Base-by-base conservation (phyloP, 2,329 filamentous ascomycete genomes). In the Aspergillus sp. region DNA sequence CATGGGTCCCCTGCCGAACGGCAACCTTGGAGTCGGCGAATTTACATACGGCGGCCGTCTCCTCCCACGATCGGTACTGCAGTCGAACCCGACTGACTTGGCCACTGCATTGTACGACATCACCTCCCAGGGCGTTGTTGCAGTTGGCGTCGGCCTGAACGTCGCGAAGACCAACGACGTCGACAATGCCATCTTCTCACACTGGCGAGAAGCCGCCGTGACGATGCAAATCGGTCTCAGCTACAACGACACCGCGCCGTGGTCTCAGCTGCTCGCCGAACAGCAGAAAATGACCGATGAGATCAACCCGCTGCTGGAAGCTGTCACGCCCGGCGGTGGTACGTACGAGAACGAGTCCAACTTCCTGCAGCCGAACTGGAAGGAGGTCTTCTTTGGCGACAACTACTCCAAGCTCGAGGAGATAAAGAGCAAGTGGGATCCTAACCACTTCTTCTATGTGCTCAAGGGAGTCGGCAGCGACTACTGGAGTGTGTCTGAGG, bases 341-440 rank as follows among this genome's bases (percentile, higher is more conserved):
- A 67, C 67, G 3, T 80, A 81, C 60, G 60, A 77, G 57, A 80
- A 79, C 53, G 78, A 80, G 60, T 75, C 66, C 9, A 70, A 77
- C 55, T 75, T 73, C 63, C 69, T 70, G 39, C 74, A 80, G 64
- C 71, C 70, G 1, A 66, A 77, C 59, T 79, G 71, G 64, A 67
- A 78, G 64, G 50, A 71, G 31, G 70, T 70, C 1, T 80, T 79
- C 62, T 80, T 75, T 60, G 77, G 78, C 5, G 57, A 53, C 4
- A 79, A 77, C 58, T 79, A 79, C 50, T 60, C 59, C 1, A 66
- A 58, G 2, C 65, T 79, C 23, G 62, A 69, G 4, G 8, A 59
- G 7, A 66, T 80, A 27, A 80, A 80, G 70, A 60, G 66, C 9
- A 73, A 75, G 54, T 79, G 74, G 61, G 78, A 80, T 59, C 77